Conservation (phyloP, 192 early-diverging fungal species). For the Linnemannia hyalina region DNA sequence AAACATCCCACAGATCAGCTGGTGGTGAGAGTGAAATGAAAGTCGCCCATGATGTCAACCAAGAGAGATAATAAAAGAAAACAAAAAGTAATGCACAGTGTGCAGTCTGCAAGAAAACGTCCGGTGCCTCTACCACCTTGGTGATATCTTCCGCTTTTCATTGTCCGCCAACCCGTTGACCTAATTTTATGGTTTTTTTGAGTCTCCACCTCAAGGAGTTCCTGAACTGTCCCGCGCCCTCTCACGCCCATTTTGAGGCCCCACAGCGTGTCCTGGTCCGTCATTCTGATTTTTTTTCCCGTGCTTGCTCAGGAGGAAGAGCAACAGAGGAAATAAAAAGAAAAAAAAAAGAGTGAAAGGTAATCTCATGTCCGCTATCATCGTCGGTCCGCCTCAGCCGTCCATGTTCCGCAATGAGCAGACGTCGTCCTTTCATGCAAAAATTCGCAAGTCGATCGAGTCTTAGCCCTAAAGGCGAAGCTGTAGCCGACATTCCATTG, state of each 20-base stretch:
- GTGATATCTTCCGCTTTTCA: constrained; percentile 6
- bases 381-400: not conserved
- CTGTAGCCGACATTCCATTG: not conserved
- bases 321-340: not conserved
- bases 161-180: constrained; percentile 4
- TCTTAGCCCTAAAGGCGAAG: not conserved
- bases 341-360: constrained; percentile 2
- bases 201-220: constrained; percentile 1
- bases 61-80: constrained; percentile 3
- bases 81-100: not conserved
- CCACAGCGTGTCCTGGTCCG: not conserved
- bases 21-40: not conserved
- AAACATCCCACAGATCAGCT: not conserved
- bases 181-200: constrained; percentile 10
- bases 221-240: constrained; percentile 4
- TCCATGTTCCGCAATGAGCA: not conserved
- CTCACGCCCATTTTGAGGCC: not conserved
- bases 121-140: constrained; percentile 3
- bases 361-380: not conserved
- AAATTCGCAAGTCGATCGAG: not conserved
- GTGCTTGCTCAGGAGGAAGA: not conserved
- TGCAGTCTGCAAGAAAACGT: not conserved
- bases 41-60: not conserved
- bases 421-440: not conserved
- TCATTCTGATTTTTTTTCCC: not conserved